Evolutionary conservation across 108 stramenopile genomes (phyloP).

Genomic region (Epipyxis sp.): DNA sequence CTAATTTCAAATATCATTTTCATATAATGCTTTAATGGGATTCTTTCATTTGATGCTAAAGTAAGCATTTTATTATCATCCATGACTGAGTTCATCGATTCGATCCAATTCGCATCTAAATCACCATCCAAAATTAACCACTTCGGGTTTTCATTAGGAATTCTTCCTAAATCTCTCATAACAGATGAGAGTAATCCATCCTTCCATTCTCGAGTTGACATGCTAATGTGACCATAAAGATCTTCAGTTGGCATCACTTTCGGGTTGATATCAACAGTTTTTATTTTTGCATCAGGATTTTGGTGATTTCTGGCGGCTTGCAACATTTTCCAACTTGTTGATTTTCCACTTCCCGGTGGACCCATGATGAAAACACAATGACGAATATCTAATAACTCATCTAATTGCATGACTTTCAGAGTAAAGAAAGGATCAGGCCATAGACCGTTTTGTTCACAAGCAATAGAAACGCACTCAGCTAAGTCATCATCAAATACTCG

Average conservation of each 20-base stretch:
- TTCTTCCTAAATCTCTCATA: conserved; percentile 54
- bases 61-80: conserved; percentile 69
- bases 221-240: conserved; percentile 60
- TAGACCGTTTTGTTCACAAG: conserved; percentile 41
- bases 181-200: conserved; percentile 55
- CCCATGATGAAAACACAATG: conserved; percentile 70
- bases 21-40: conserved; percentile 59
- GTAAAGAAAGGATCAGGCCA: conserved; percentile 42
- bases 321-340: conserved; percentile 44
- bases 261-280: conserved; percentile 60
- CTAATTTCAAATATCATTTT: conserved; percentile 63
- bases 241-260: conserved; percentile 60
- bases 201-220: conserved; percentile 59
- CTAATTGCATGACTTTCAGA: conserved; percentile 58
- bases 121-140: conserved; percentile 66
- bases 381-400: conserved; percentile 62
- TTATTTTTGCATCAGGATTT: conserved; percentile 40
- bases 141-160: conserved; percentile 45
- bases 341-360: conserved; percentile 59
- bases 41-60: conserved; percentile 61
- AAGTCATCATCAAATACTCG: conserved; percentile 50
- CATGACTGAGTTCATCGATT: conserved; percentile 67
- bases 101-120: conserved; percentile 66
- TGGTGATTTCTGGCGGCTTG: conserved; percentile 46
- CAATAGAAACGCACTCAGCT: conserved; percentile 43